Percentiles rank a stretch among this genome's conserved stretches.
These are phyloP conservation scores for Saccharomycopsis javanensis DNA, from an alignment of 805 yeast genomes.

Conservation along the genomic window DNA sequence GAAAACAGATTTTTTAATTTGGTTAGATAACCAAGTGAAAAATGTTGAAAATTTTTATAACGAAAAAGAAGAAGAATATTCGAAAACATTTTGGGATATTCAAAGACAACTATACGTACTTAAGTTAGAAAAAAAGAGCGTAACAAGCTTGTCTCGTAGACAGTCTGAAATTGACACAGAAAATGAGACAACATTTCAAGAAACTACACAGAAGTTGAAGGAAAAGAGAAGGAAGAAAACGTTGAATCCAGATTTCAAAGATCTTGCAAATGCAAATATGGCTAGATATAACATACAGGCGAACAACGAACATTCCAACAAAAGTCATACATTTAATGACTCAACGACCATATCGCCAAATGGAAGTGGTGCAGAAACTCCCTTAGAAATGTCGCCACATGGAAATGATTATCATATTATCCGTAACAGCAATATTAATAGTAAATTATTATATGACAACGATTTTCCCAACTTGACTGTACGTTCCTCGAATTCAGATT, in stretches of 20 bases:
- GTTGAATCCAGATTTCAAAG: not conserved
- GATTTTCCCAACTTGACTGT: not conserved
- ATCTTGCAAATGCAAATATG: not conserved
- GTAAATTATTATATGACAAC: not conserved
- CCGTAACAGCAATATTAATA: not conserved
- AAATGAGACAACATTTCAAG: not conserved
- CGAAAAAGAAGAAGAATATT: slow-evolving; percentile 49
- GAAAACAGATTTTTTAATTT: slow-evolving; percentile 42
- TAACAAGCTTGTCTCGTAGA: not conserved
- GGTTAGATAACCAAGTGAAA: slow-evolving; percentile 55
- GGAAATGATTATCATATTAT: no score
- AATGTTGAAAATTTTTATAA: slow-evolving; percentile 56
- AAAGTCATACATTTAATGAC: no score
- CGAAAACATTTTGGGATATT: slow-evolving; percentile 47
- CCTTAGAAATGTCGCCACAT: slow-evolving; percentile 21
- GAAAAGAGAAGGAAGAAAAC: not conserved
- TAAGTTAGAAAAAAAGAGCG: slow-evolving; percentile 36
- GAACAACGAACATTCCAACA: not conserved
- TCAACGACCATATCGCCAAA: not conserved
- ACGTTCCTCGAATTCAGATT: slow-evolving; percentile 10
- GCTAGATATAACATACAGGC: not conserved
- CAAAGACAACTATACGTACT: slow-evolving; percentile 63
- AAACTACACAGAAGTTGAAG: not conserved
- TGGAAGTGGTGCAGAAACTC: not conserved
- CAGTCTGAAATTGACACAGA: not conserved